These are phyloP conservation scores for Basidiobolus meristosporus DNA, from an alignment of 371 early-diverging fungal species.

Conservation along the genomic window DNA sequence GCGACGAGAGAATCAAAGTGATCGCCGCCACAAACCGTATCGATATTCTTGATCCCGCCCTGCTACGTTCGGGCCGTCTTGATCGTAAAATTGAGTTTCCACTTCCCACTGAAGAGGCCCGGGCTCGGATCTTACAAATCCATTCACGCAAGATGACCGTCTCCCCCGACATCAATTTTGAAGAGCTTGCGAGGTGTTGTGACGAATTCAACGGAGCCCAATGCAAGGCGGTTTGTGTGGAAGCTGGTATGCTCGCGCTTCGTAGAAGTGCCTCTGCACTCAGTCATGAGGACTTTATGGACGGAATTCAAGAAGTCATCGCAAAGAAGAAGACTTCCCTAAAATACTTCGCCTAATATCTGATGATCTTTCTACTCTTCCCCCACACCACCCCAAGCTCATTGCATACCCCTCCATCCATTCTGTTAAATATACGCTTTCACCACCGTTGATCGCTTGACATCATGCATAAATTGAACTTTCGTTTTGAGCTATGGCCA, in stretches of 20 bases:
- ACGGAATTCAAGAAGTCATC: too few relatives aligned
- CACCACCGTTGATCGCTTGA: too few relatives aligned
- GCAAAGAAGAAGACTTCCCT: too few relatives aligned
- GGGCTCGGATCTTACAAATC: slow-evolving; percentile 97
- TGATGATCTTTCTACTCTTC: too few relatives aligned
- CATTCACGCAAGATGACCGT: slow-evolving; percentile 99
- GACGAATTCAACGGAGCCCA: slow-evolving; percentile 96
- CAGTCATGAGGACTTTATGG: slow-evolving; percentile 99
- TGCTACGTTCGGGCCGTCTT: slow-evolving; percentile 96
- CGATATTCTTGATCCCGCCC: slow-evolving; percentile 95
- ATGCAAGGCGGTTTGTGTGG: slow-evolving; percentile 97
- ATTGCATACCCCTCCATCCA: too few relatives aligned
- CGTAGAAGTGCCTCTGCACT: slow-evolving; percentile 96
- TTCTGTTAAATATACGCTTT: too few relatives aligned
- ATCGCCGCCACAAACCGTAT: slow-evolving; percentile 99
- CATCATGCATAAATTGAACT: too few relatives aligned
- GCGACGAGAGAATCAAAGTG: slow-evolving; percentile 93
- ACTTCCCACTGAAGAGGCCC: slow-evolving; percentile 91
- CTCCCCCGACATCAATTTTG: slow-evolving; percentile 92
- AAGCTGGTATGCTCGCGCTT: slow-evolving; percentile 99
- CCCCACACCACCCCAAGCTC: too few relatives aligned
- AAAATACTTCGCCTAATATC: too few relatives aligned
- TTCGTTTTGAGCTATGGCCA: too few relatives aligned
- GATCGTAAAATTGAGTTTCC: slow-evolving; percentile 99
- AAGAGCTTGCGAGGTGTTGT: slow-evolving; percentile 89